These are phyloP conservation scores for Dioscorea zingiberensis DNA, from an alignment of 106 monocot genomes.

Conservation along the genomic window DNA sequence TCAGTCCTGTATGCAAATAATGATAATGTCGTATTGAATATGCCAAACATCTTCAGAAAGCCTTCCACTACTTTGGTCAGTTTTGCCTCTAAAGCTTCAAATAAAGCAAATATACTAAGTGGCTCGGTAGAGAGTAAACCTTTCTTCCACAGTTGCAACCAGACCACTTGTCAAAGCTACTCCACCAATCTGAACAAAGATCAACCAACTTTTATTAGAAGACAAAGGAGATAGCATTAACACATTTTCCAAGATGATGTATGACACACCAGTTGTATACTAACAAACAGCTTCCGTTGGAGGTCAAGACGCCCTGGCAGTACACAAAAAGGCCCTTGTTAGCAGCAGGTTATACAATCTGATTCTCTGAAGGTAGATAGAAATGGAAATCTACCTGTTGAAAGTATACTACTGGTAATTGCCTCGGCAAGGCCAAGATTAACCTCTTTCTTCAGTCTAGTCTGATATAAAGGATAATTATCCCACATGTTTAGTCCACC, in stretches of 20 bases:
- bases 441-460: conserved; percentile 64
- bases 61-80: too few relatives aligned
- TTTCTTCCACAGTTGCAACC: conserved; percentile 78
- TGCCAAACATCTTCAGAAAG: too few relatives aligned
- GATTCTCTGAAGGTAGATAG: not conserved
- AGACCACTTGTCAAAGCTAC: conserved; percentile 73
- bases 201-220: not conserved
- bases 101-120: not conserved
- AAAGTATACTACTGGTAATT: conserved; percentile 86
- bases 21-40: too few relatives aligned
- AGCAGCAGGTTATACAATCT: not conserved
- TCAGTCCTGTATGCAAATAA: too few relatives aligned
- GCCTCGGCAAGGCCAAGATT: conserved; percentile 92
- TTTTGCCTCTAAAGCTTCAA: too few relatives aligned
- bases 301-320: conserved; percentile 82
- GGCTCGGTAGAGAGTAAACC: conserved; percentile 38
- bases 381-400: conserved; percentile 50
- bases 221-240: not conserved
- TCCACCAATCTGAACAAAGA: conserved; percentile 71
- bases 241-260: not conserved
- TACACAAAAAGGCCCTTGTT: conserved; percentile 1
- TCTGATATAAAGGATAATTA: conserved; percentile 51
- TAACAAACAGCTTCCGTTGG: conserved; percentile 92
- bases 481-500: conserved; percentile 62
- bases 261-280: conserved; percentile 82